Conservation (phyloP, 345 rosid genomes). For the Adansonia digitata region DNA sequence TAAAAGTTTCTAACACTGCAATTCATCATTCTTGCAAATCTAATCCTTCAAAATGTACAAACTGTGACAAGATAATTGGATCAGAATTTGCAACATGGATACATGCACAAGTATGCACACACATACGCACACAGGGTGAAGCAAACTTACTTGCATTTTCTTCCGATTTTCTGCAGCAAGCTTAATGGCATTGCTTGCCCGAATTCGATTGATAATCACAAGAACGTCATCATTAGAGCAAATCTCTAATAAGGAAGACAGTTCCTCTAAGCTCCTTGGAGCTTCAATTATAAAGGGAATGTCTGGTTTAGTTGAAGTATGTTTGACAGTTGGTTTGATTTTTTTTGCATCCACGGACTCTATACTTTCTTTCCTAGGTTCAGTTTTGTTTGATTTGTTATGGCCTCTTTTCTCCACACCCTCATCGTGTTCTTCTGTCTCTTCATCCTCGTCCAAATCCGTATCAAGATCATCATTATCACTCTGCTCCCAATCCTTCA, state of each 20-base stretch:
- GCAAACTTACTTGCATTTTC: conserved; percentile 70
- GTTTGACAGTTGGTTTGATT: conserved; percentile 20
- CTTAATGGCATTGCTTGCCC: conserved; percentile 57
- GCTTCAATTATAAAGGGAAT: conserved; percentile 75
- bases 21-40: not conserved
- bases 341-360: conserved; percentile 22
- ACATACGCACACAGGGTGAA: not conserved
- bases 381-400: conserved; percentile 33
- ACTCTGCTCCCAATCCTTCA: conserved; percentile 91
- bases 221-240: conserved; percentile 50
- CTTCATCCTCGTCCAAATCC: conserved; percentile 48
- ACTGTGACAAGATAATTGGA: not conserved
- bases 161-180: conserved; percentile 89
- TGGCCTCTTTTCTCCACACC: conserved; percentile 13
- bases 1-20: not conserved
- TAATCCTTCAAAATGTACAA: not conserved
- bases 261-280: conserved; percentile 70
- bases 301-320: conserved; percentile 29
- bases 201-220: conserved; percentile 56
- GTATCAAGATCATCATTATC: conserved; percentile 63
- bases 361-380: conserved; percentile 17
- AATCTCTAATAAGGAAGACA: conserved; percentile 46
- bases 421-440: conserved; percentile 14
- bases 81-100: not conserved
- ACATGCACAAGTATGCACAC: not conserved